Evolutionary conservation across 192 early-diverging fungal species (phyloP), one percentile per base, ranked within the genome.

Genomic region (Backusella parvicylindrica): DNA sequence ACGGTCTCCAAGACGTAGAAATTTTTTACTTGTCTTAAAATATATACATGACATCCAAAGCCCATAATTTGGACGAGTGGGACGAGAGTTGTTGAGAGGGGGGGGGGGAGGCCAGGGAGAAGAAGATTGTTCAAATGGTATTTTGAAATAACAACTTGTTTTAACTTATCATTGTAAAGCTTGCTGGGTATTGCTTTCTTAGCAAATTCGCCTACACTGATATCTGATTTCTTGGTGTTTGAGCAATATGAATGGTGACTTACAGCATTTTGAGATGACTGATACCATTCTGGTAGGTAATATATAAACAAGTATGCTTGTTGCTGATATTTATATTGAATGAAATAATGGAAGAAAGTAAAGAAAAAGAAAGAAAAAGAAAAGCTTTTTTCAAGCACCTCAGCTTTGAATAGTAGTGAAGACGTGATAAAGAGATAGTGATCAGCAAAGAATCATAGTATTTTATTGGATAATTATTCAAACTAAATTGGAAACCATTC

Each of bases 161-260:
- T 68, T 12, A 68, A 12, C 35, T 68, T 68, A 68, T 68, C 37
- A 23, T 2, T 68, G 67, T 68, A 68, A 5, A 68, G 38, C 40
- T 68, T 68, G 67, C 67, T 68, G 38, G 13, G 16, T 36, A 43
- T 68, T 41, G 67, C 38, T 37, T 68, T 68, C 67, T 68, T 68
- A 18, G 37, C 36, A 68, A 68, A 68, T n/a, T 68, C 38, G 67
- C 67, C 67, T 41, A 68, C 38, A 41, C 67, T 40, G 67, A 43
- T 68, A 68, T 43, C 67, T 6, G 38, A 16, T 68, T 26, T 35
- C 23, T 68, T 68, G 11, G 67, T 68, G 26, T 68, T 68, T 68
- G 38, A 68, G 12, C 67, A 68, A 68, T 68, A 43, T 26, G 41
- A 68, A n/a, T n/a, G n/a, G n/a, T n/a, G n/a, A n/a, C n/a, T n/a